Conservation (phyloP, 768 basidiomycete genomes). For the Trametes cinnabarina region DNA sequence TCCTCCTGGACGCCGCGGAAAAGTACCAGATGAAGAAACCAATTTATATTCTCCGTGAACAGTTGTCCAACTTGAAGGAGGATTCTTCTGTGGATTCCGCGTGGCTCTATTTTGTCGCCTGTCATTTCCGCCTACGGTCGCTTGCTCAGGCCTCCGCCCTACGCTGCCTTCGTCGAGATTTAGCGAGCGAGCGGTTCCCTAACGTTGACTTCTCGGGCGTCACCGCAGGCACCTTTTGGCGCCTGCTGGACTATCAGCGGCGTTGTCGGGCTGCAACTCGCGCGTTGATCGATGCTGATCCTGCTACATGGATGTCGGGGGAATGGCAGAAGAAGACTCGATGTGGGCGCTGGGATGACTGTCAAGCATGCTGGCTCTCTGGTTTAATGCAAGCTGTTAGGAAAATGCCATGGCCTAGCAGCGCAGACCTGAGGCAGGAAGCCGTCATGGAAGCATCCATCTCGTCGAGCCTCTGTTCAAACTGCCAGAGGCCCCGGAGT, state of each 20-base stretch:
- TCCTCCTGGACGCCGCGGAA: not conserved
- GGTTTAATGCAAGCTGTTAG: too few relatives aligned
- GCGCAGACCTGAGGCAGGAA: too few relatives aligned
- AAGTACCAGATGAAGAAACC: conserved; percentile 12
- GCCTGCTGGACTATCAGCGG: conserved; percentile 7
- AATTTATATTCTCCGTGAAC: not conserved
- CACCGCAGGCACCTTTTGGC: not conserved
- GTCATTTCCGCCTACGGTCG: not conserved
- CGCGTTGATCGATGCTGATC: not conserved
- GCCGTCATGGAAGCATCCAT: too few relatives aligned
- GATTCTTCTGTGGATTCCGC: not conserved
- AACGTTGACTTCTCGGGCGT: not conserved
- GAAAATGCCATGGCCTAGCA: too few relatives aligned
- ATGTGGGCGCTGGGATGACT: not conserved
- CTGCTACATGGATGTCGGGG: not conserved
- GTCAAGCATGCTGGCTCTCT: not conserved
- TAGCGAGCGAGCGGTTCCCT: not conserved
- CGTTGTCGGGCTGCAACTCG: not conserved
- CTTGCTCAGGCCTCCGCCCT: conserved; percentile 1
- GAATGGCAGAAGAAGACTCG: conserved; percentile 1
- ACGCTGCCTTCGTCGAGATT: not conserved
- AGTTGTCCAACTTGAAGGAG: not conserved
- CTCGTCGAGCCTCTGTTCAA: too few relatives aligned
- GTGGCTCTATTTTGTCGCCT: conserved; percentile 6
- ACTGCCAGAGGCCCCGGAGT: too few relatives aligned